Evolutionary conservation across 169 alveolate species (phyloP), one percentile per base, ranked within the genome.

Genomic region (Eimeria praecox): DNA sequence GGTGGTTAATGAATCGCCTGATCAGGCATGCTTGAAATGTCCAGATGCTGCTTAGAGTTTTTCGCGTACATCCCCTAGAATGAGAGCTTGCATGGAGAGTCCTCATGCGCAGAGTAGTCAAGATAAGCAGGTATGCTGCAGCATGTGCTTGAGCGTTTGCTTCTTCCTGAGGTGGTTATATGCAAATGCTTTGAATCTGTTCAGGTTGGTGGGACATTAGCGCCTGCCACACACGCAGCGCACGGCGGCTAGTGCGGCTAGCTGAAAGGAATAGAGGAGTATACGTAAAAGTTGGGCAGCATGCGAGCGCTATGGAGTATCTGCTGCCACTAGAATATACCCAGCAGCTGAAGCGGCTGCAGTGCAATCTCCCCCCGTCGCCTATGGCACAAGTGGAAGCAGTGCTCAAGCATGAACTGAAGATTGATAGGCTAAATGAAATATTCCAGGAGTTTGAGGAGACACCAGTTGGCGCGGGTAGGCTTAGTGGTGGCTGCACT

Each of bases 211-310:
- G 83, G 64, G 94, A 94, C 80, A 94, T 86, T 66, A 24, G 90
- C 42, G 97, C 69, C 46, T 89, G 89, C 89, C 97, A 95, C 75
- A 56, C 40, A 75, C 83, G 97, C n/a, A 49, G 95, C 49, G 97
- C 97, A 87, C 94, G 66, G 59, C 86, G 95, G 20, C 94, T 95
- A 27, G 87, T 90, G 83, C 33, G 66, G 62, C 87, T 94, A 71
- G 96, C 96, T 20, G 94, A 56, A 38, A 78, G 87, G 75, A 97
- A 97, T 95, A 95, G 97, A 4, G 98, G 98, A 44, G 95, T 96
- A 44, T 97, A 97, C 95, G 95, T 97, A 44, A 97, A 97, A 83
- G 40, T 97, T 22, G 98, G 98, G 24, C 97, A 97, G 95, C 97
- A 96, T 69, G 92, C 97, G 4, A 97, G 97, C 14, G 90, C 96